Conservation (phyloP, 2,329 filamentous ascomycete genomes). For the Fusarium robinianum region DNA sequence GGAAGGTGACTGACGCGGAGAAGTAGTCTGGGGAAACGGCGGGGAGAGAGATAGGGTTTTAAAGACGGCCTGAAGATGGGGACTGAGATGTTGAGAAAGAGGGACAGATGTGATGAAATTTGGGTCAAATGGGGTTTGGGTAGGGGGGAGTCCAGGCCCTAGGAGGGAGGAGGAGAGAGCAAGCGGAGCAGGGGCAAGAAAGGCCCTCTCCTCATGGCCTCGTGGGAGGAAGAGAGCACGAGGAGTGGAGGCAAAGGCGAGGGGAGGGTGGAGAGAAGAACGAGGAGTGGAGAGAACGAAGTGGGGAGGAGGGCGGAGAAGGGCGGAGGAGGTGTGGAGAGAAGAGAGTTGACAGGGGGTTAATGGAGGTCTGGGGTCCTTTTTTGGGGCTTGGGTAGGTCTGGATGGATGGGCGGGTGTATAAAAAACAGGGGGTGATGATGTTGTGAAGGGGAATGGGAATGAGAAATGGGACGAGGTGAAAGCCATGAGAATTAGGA, state of each 20-base stretch:
- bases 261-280: conserved; percentile 13
- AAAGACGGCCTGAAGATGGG: conserved; percentile 22
- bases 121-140: conserved; percentile 15
- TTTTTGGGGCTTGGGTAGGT: conserved; percentile 10
- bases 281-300: conserved; percentile 13
- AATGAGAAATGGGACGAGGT: no score
- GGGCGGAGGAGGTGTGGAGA: conserved; percentile 25
- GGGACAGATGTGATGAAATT: conserved; percentile 19
- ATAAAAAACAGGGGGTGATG: conserved; percentile 16
- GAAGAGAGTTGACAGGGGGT: conserved; percentile 16
- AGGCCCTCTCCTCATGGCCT: conserved; percentile 7
- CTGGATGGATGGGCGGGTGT: conserved; percentile 19
- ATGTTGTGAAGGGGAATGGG: conserved; percentile 14
- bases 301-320: conserved; percentile 34
- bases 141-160: conserved; percentile 15
- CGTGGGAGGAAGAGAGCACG: conserved; percentile 6
- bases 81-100: conserved; percentile 10
- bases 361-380: conserved; percentile 19
- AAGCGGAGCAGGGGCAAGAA: conserved; percentile 15
- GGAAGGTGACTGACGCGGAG: conserved; percentile 8
- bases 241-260: conserved; percentile 16
- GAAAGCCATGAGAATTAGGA: no score
- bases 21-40: conserved; percentile 24
- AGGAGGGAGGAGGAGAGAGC: conserved; percentile 16
- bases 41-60: conserved; percentile 32